These are phyloP conservation scores for Fagus sylvatica DNA, from an alignment of 306 rosid species.

Conservation along the genomic window DNA sequence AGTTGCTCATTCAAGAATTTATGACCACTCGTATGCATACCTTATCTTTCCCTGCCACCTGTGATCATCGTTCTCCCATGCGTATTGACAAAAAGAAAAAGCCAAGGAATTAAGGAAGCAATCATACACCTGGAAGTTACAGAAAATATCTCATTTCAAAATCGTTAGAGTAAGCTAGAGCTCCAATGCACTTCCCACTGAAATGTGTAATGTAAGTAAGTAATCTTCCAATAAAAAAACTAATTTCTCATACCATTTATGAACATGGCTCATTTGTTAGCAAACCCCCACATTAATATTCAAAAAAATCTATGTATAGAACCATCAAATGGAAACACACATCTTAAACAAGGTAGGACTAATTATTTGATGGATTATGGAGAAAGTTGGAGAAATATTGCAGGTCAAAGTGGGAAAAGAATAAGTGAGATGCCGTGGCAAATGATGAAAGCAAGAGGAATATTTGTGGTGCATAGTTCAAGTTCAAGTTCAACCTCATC, in stretches of 20 bases:
- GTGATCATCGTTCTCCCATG: background rate
- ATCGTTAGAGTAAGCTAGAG: background rate
- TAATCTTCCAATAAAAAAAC: too few relatives aligned
- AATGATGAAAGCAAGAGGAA: background rate
- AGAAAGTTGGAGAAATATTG: background rate
- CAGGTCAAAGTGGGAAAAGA: conserved; percentile 15
- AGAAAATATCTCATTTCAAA: background rate
- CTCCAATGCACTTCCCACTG: too few relatives aligned
- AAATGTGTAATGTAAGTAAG: too few relatives aligned
- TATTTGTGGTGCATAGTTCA: conserved; percentile 30
- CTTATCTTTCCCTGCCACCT: conserved; percentile 8
- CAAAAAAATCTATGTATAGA: conserved; percentile 35
- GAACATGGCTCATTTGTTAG: conserved; percentile 53
- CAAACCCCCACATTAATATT: conserved; percentile 32
- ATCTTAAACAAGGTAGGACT: conserved; percentile 5
- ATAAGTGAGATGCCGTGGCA: background rate
- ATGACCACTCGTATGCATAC: conserved; percentile 24
- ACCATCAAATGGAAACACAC: conserved; percentile 7
- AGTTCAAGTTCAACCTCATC: conserved; percentile 34
- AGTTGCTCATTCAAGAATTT: background rate
- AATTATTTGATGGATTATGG: background rate
- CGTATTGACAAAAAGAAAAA: background rate
- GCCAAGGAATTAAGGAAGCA: too few relatives aligned
- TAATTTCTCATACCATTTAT: too few relatives aligned
- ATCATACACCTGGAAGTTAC: too few relatives aligned